Evolutionary conservation across 768 basidiomycete species (phyloP), one percentile per base, ranked within the genome.

Genomic region (Trametes gibbosa): DNA sequence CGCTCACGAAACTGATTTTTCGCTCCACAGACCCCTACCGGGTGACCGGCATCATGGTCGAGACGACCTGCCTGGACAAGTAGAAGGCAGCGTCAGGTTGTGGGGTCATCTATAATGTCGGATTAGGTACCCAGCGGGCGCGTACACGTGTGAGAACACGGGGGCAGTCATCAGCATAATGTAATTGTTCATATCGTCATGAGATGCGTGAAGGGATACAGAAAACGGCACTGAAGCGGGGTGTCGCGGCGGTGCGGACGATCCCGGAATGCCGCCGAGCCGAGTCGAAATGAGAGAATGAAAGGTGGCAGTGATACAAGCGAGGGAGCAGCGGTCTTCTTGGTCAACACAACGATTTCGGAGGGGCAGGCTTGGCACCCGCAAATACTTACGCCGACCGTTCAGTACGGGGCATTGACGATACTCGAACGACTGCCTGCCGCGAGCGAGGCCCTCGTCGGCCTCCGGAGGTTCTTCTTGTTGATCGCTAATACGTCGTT

Each of bases 401-500:
- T 39, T 70, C 58, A 71, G 51, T 61, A 71, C 14, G 70, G 70
- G 27, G 42, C 53, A 40, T 91, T 85, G 50, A 91, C 89, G 56
- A 91, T 89, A 51, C 73, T 73, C 9, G 89, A 90, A 59, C 75
- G 76, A 65, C 83, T 84, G 41, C 77, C 69, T 47, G 84, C 80
- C 27, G 76, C 81, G 41, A 91, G 81, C 3, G 90, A 92, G 40
- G 82, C 79, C 50, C 91, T 81, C 34, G 87, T 91, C 1, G 93
- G 94, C 73, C 83, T 87, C 76, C 84, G 87, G 60, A 99, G 78
- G 59, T 86, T 85, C 77, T 90, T 93, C 90, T 97, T 98, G 78
- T 96, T 94, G 62, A 96, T 81, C 59, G 91, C 88, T 56, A 98
- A 77, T 32, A 99, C 95, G 67, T 99, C 89, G 74, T 98, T 92